Base-by-base conservation (phyloP, 2,329 filamentous ascomycete species). In the Aureobasidium lini region DNA sequence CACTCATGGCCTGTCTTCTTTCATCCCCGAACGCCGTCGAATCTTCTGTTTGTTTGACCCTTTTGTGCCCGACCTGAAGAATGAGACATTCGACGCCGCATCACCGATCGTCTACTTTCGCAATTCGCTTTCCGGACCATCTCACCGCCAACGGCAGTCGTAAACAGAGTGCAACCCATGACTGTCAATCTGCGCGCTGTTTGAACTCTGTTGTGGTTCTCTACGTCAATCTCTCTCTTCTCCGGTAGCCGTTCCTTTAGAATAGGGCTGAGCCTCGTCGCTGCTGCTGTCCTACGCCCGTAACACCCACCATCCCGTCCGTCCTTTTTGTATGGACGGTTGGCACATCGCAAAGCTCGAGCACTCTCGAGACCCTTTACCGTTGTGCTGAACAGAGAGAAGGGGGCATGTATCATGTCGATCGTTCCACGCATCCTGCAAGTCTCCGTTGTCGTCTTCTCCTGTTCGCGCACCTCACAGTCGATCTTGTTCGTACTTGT, bases 201-300 rank as follows among this genome's bases (percentile, higher is more conserved):
- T 57, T 43, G 43, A 57, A 57, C 54, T 48, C 34, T 57, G 54
- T 57, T 57, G 43, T 57, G 4, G 42, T 57, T 57, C 53, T 40
- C 23, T 57, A 48, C 54, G 54, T 48, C 54, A 48, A 57, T 57
- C 36, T 57, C 52, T 31, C 31, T 52, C 34, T 48, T 57, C 54
- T 57, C 32, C 54, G 54, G 54, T 57, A 32, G 8, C 54, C 32
- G 54, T 48, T 57, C 32, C 32, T 1, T 18, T 15, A 39, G 16
- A 36, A 8, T 32, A 47, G 16, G 43, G 54, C 54, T 57, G 54
- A 47, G 36, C 39, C 42, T 57, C 54, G 40, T 56, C 50, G 9
- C 37, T 34, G 23, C 23, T 34, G 28, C 39, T 42, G 28, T 56
- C 23, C 28, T 56, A 44, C 52, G 50, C 10, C 36, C 50, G 50